A percentile compares a stretch with the other conserved stretches of the same genome.
These are phyloP conservation scores for Bathelium albidoporum DNA, from an alignment of 495 filamentous ascomycete genomes.

Conservation along the genomic window DNA sequence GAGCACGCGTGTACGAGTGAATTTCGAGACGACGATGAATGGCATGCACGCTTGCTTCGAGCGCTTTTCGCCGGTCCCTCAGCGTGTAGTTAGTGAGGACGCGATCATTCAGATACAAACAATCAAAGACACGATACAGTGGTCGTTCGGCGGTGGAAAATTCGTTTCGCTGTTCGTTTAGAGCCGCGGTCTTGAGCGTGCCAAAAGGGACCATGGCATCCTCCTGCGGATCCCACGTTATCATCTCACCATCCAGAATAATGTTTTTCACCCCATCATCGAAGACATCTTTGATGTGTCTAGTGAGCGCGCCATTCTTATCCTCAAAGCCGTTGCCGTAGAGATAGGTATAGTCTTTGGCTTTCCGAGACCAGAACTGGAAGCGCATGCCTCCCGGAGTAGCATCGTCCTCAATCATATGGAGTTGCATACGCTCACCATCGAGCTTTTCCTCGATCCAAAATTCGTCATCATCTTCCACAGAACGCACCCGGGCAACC, in stretches of 20 bases:
- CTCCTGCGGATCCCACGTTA: conserved; percentile 89
- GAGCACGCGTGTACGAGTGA: conserved; percentile 61
- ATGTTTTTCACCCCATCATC: conserved; percentile 65
- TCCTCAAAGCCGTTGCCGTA: conserved; percentile 74
- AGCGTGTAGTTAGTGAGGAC: conserved; percentile 73
- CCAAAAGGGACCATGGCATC: conserved; percentile 83
- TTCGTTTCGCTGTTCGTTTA: conserved; percentile 71
- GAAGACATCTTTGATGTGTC: conserved; percentile 72
- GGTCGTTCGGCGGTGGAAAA: conserved; percentile 65
- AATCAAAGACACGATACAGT: conserved; percentile 79
- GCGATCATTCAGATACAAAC: conserved; percentile 74
- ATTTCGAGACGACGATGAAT: conserved; percentile 72
- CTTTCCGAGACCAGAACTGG: conserved; percentile 89
- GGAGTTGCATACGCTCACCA: conserved; percentile 93
- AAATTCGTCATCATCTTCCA: conserved; percentile 62
- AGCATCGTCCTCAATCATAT: conserved; percentile 66
- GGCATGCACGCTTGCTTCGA: conserved; percentile 54
- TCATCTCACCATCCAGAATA: conserved; percentile 96
- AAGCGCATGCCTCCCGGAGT: conserved; percentile 64
- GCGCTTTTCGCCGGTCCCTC: conserved; percentile 66
- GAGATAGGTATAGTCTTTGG: conserved; percentile 92
- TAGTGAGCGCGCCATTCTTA: conserved; percentile 65
- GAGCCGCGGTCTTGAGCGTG: conserved; percentile 82
- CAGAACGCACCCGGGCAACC: conserved; percentile 58
- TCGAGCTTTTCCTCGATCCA: conserved; percentile 99